Base-by-base conservation (phyloP, 2,329 filamentous ascomycete genomes). In the Cadophora luteo-olivacea region DNA sequence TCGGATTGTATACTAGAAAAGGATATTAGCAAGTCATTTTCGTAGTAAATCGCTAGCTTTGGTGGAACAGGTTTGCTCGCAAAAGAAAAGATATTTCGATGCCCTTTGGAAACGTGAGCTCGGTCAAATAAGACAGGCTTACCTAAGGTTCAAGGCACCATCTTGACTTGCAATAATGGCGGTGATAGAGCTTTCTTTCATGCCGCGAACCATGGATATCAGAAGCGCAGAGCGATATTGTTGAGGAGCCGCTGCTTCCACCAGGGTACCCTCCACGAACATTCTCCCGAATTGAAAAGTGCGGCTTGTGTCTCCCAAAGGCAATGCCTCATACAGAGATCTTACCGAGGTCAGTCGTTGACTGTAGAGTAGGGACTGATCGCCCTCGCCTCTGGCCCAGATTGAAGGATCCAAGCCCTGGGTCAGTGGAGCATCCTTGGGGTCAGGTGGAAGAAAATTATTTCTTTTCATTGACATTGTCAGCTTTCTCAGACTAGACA, bases 391-490 rank as follows among this genome's bases (percentile, higher is more conserved):
- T 66, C 90, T 86, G 19, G 94, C 78, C 93, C 93, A 97, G 49
- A 97, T 91, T 0, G 87, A 88, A 65, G 92, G 92, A 76, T 97
- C 91, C 69, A 95, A 89, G 0, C 89, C 89, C 75, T 93, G 91
- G 1, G 91, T 91, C n/a, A 94, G 83, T 54, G 90, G 86, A 0
- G 87, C 82, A 60, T 90, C 87, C 65, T 90, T 86, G 0, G 90
- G 86, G 62, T 84, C 80, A 1, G 84, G 82, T 0, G 93, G 91
- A 73, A 97, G 83, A 67, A 96, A 89, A 25, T 90, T 88, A 75
- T 97, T 97, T 64, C 92, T 85, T 78, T 92, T 91, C 91, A 97
- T 97, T 0, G 93, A 97, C 73, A 91, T 86, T 4, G 92, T 84
- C 49, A 97, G 80, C 70, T 94, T 92, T 69, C 88, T 89, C 71